Conservation (phyloP, 2,329 filamentous ascomycete species). For the Sporothrix dimorphospora region DNA sequence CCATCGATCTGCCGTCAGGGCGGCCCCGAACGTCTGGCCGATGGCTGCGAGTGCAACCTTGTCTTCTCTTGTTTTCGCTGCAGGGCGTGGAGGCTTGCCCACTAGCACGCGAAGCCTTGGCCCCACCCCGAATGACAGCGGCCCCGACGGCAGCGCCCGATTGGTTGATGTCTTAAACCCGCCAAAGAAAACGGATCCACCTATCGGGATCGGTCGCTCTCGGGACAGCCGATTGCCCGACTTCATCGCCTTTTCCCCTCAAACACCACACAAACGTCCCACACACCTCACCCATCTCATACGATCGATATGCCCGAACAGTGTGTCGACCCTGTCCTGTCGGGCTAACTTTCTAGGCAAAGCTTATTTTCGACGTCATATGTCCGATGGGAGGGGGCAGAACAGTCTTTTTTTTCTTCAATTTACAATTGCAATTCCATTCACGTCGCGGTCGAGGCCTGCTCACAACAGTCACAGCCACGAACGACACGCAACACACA, state of each 20-base stretch:
- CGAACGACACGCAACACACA: neutral
- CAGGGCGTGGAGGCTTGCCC: neutral
- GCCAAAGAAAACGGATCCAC: neutral
- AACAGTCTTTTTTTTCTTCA: neutral
- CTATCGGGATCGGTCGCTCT: constrained; percentile 3
- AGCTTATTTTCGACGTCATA: constrained; percentile 16
- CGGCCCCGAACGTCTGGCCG: constrained; percentile 10
- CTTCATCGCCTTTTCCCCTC: neutral
- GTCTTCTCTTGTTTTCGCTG: neutral
- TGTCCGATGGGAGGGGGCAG: neutral
- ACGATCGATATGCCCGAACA: neutral
- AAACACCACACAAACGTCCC: neutral
- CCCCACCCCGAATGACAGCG: neutral
- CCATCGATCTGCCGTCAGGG: neutral
- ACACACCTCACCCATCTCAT: neutral
- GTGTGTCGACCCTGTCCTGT: neutral
- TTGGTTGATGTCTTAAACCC: neutral
- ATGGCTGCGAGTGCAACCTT: neutral
- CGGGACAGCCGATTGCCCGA: constrained; percentile 13
- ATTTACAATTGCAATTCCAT: neutral
- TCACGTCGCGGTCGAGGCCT: neutral
- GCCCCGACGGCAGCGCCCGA: neutral
- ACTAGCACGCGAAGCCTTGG: neutral
- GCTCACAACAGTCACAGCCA: neutral
- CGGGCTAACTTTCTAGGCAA: neutral